phyloP scores from a whole-genome alignment of 768 basidiomycete genomes.

The Filobasidium wieringae region DNA sequence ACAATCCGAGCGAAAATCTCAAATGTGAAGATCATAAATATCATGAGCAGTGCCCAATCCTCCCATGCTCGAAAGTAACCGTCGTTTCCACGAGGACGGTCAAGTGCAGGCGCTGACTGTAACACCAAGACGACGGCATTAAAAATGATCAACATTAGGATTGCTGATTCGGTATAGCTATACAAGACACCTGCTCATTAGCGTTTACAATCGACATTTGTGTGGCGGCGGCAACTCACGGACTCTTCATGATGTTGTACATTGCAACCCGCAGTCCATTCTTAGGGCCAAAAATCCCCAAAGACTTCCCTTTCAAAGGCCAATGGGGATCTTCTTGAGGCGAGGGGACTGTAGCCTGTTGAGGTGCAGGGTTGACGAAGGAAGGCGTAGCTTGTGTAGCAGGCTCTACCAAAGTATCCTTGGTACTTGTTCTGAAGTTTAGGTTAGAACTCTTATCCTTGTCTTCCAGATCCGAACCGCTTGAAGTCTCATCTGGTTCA shows the following conservation, averaged over 20 bases:
- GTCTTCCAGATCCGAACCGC: background rate
- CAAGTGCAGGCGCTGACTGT: constrained; percentile 56
- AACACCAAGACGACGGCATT: constrained; percentile 71
- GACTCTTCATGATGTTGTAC: constrained; percentile 56
- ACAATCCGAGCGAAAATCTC: constrained; percentile 81
- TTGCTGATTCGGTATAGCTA: constrained; percentile 76
- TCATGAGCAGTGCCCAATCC: constrained; percentile 66
- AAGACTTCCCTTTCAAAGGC: constrained; percentile 57
- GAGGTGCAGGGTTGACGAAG: no score
- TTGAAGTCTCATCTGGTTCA: background rate
- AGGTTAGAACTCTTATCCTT: no score
- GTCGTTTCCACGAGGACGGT: constrained; percentile 21
- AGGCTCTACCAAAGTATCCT: no score
- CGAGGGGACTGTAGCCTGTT: no score
- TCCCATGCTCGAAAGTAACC: constrained; percentile 88
- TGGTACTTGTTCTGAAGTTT: no score
- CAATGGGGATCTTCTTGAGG: no score
- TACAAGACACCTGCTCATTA: background rate
- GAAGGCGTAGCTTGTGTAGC: no score
- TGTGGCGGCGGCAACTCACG: constrained; percentile 44
- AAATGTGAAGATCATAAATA: constrained; percentile 84
- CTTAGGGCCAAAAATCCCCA: constrained; percentile 62
- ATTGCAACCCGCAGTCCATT: constrained; percentile 55
- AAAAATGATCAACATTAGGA: constrained; percentile 69
- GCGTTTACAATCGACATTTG: background rate